Evolutionary conservation across 2,329 filamentous ascomycete species (phyloP).

Genomic region (Allantophomopsis cytisporea): DNA sequence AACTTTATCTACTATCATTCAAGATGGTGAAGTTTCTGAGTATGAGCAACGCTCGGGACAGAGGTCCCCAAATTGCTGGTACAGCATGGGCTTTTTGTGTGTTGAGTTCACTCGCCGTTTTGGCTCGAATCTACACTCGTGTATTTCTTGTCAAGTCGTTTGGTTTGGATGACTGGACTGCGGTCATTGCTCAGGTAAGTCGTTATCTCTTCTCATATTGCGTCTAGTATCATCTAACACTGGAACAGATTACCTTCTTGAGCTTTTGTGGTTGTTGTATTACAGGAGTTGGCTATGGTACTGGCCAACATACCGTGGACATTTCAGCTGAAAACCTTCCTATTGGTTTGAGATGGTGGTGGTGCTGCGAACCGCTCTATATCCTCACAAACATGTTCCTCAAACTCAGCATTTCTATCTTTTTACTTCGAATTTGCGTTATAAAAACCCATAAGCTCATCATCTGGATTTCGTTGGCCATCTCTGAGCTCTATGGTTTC

Average conservation of each 20-base stretch:
- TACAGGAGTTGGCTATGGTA: constrained; percentile 7
- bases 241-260: too few species aligned
- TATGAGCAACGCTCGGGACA: constrained; percentile 1
- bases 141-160: constrained; percentile 14
- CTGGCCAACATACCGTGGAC: constrained; percentile 6
- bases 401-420: constrained; percentile 32
- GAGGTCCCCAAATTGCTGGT: constrained; percentile 2
- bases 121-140: constrained; percentile 15
- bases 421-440: constrained; percentile 35
- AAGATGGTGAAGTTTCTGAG: too few species aligned
- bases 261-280: constrained; percentile 6
- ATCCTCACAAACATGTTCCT: constrained; percentile 27
- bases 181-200: constrained; percentile 20
- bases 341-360: constrained; percentile 23
- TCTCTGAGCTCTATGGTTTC: constrained; percentile 27
- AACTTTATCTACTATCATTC: too few species aligned
- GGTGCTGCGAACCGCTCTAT: constrained; percentile 40
- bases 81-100: constrained; percentile 17
- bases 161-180: constrained; percentile 14
- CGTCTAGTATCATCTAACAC: neutral
- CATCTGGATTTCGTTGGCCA: constrained; percentile 29
- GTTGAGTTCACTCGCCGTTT: constrained; percentile 15
- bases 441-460: constrained; percentile 27
- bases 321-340: constrained; percentile 6
- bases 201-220: neutral